phyloP scores from a whole-genome alignment of 495 filamentous ascomycete genomes.

The Daldinia decipiens region DNA sequence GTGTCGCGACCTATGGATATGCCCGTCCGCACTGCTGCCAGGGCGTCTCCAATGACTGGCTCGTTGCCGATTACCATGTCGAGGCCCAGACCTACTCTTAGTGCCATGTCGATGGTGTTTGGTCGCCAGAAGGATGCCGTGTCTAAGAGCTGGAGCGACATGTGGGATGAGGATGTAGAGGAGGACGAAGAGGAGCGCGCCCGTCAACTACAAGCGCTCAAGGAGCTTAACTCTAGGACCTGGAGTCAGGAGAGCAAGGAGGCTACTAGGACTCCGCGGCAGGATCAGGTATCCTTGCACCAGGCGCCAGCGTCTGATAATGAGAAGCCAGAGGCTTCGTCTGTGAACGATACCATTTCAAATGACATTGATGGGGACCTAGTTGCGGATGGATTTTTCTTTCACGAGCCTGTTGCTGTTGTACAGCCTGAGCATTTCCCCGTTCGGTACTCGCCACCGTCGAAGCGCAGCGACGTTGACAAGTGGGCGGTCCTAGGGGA shows the following conservation, averaged over 20 bases:
- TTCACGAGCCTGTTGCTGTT: slow-evolving; percentile 67
- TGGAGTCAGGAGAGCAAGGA: slow-evolving; percentile 80
- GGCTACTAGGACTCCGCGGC: slow-evolving; percentile 59
- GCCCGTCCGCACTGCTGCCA: slow-evolving; percentile 44
- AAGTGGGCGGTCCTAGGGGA: slow-evolving; percentile 90
- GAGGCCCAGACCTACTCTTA: slow-evolving; percentile 64
- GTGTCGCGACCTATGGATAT: slow-evolving; percentile 57
- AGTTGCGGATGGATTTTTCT: slow-evolving; percentile 72
- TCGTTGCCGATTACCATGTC: slow-evolving; percentile 80
- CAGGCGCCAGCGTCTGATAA: slow-evolving; percentile 59
- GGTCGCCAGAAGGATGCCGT: slow-evolving; percentile 77
- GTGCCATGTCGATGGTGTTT: slow-evolving; percentile 75
- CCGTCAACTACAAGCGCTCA: slow-evolving; percentile 67
- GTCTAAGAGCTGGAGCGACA: slow-evolving; percentile 97
- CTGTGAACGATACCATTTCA: slow-evolving; percentile 53
- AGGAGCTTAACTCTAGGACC: slow-evolving; percentile 79
- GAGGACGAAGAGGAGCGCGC: slow-evolving; percentile 70
- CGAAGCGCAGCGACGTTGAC: slow-evolving; percentile 69
- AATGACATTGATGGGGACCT: slow-evolving; percentile 65
- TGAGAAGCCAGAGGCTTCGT: slow-evolving; percentile 53
- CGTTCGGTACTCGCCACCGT: slow-evolving; percentile 61
- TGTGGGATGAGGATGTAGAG: slow-evolving; percentile 90
- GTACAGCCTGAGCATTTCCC: slow-evolving; percentile 49
- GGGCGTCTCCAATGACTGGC: slow-evolving; percentile 66
- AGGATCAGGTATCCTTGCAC: slow-evolving; percentile 52